Conservation (phyloP, 345 rosid genomes). For the Acer saccharum region DNA sequence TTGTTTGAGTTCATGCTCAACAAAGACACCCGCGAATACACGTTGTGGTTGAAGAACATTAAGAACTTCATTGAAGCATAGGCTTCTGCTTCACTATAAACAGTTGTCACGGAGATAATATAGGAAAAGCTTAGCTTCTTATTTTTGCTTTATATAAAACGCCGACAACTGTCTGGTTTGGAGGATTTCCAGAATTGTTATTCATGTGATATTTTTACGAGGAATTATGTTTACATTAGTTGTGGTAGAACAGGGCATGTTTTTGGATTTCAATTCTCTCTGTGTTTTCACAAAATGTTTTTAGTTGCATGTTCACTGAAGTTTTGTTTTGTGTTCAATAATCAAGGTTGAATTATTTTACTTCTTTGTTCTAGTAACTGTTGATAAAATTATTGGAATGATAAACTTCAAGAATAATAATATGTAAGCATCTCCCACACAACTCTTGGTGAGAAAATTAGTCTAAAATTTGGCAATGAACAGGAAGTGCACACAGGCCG, state of each 20-base stretch:
- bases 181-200: slow-evolving; percentile 1
- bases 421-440: too few relatives aligned
- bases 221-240: not conserved
- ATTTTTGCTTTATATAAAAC: not conserved
- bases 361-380: not conserved
- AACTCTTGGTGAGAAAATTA: too few relatives aligned
- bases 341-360: not conserved
- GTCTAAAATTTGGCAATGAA: too few relatives aligned
- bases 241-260: not conserved
- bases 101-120: not conserved
- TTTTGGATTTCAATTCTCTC: not conserved
- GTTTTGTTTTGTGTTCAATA: not conserved
- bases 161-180: not conserved
- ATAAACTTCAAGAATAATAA: too few relatives aligned
- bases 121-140: not conserved
- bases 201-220: not conserved
- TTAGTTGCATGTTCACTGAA: not conserved
- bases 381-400: too few relatives aligned
- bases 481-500: too few relatives aligned
- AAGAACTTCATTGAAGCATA: slow-evolving; percentile 63
- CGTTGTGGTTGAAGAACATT: slow-evolving; percentile 72
- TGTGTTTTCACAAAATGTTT: not conserved
- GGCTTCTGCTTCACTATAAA: not conserved
- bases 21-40: slow-evolving; percentile 73
- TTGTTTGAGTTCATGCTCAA: slow-evolving; percentile 90